Percentiles rank a stretch among this genome's conserved stretches.
Conservation (phyloP, 768 basidiomycete genomes). For the Krasilnikovozyma curviuscula region DNA sequence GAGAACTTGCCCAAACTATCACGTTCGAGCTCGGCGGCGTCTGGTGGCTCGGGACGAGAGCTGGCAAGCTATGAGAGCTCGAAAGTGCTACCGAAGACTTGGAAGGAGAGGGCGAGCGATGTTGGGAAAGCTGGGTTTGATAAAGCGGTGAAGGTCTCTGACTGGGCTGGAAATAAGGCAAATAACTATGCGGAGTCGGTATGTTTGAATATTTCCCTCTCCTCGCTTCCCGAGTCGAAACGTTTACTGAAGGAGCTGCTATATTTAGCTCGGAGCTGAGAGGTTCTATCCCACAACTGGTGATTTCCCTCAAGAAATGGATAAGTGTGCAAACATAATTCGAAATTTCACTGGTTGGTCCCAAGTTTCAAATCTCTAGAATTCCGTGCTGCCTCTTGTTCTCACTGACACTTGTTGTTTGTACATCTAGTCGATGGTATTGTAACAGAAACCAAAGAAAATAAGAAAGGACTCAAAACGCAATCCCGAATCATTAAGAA, state of each 20-base stretch:
- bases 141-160: constrained; percentile 18
- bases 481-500: constrained; percentile 23
- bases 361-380: not conserved
- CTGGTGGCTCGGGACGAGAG: no score
- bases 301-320: constrained; percentile 21
- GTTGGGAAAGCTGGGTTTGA: constrained; percentile 23
- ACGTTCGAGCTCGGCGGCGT: no score
- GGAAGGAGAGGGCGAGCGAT: constrained; percentile 18
- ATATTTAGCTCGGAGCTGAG: constrained; percentile 20
- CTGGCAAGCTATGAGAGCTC: no score
- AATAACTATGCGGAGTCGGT: constrained; percentile 23
- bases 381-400: not conserved
- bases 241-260: not conserved
- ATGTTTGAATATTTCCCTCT: no score
- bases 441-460: constrained; percentile 9
- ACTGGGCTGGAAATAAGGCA: constrained; percentile 21
- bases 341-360: constrained; percentile 25
- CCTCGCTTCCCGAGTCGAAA: not conserved
- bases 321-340: constrained; percentile 24
- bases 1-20: no score
- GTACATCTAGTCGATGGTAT: constrained; percentile 11
- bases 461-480: constrained; percentile 13
- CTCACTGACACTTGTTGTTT: not conserved
- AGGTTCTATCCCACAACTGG: constrained; percentile 25
- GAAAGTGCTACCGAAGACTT: no score